These are phyloP conservation scores for Phaffomyces thermotolerans DNA, from an alignment of 805 yeast species.

Conservation along the genomic window DNA sequence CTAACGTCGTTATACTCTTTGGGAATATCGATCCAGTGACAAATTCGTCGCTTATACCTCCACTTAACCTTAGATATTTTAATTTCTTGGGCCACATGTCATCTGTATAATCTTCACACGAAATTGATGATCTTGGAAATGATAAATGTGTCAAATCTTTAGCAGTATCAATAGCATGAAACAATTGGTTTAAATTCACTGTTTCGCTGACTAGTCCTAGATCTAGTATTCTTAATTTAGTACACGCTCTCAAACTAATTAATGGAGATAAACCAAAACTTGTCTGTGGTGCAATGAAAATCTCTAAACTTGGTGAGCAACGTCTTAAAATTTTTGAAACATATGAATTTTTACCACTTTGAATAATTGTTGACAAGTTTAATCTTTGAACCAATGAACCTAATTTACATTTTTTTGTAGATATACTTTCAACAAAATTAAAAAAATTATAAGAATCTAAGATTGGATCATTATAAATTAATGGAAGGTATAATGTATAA, in stretches of 20 bases:
- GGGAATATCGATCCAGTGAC: constrained; percentile 69
- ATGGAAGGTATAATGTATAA: constrained; percentile 53
- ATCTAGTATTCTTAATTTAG: constrained; percentile 57
- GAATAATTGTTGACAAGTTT: constrained; percentile 75
- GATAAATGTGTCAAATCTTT: constrained; percentile 63
- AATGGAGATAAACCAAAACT: constrained; percentile 90
- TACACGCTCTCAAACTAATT: constrained; percentile 70
- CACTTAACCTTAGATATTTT: constrained; percentile 68
- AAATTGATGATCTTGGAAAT: constrained; percentile 83
- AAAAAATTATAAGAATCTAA: constrained; percentile 63
- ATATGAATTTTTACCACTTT: constrained; percentile 85
- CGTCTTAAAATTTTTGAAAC: constrained; percentile 78
- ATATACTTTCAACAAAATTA: constrained; percentile 63
- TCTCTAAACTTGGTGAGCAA: constrained; percentile 55
- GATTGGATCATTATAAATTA: constrained; percentile 56
- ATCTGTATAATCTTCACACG: constrained; percentile 49
- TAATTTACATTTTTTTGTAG: constrained; percentile 38
- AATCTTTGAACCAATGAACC: constrained; percentile 58
- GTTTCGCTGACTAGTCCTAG: constrained; percentile 85
- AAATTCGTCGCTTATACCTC: constrained; percentile 84
- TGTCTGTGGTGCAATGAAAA: constrained; percentile 87
- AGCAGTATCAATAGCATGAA: constrained; percentile 61
- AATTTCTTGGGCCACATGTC: constrained; percentile 76
- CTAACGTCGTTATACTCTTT: constrained; percentile 55
- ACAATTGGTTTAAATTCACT: constrained; percentile 72